Conservation (phyloP, 192 early-diverging fungal species). For the Phlyctochytrium arcticum region DNA sequence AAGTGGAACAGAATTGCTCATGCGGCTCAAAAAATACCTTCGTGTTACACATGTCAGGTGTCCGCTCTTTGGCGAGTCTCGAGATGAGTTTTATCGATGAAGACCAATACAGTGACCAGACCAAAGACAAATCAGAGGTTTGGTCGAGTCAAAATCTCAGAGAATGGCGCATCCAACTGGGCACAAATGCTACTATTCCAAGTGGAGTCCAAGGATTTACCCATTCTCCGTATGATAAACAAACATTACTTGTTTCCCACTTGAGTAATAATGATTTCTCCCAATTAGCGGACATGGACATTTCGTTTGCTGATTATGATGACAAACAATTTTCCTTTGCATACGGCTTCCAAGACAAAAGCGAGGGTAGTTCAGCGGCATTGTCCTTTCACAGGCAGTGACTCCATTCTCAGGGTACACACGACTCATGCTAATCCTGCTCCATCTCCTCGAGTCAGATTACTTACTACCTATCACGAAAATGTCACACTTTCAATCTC, state of each 20-base stretch:
- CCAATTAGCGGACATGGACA: slow-evolving; percentile 1
- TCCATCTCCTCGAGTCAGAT: no score
- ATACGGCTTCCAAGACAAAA: background rate
- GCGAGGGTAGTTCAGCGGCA: background rate
- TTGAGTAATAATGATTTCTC: slow-evolving; percentile 6
- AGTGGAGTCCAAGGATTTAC: slow-evolving; percentile 1
- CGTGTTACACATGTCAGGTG: slow-evolving; percentile 8
- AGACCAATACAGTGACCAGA: background rate
- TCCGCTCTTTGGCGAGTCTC: background rate
- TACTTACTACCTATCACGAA: no score
- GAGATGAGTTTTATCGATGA: background rate
- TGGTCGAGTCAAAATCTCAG: slow-evolving; percentile 8
- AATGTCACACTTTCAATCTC: no score
- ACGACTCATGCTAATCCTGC: background rate
- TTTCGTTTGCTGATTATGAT: slow-evolving; percentile 3
- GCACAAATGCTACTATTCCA: background rate
- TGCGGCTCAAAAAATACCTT: slow-evolving; percentile 7
- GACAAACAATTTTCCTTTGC: background rate
- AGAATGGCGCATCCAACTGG: background rate
- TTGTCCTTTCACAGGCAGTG: background rate
- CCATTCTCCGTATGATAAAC: background rate
- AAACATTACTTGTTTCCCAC: slow-evolving; percentile 2
- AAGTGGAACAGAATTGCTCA: background rate
- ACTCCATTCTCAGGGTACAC: background rate
- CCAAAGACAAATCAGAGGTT: slow-evolving; percentile 9